phyloP scores from a whole-genome alignment of 305 asterid species.

The Fraxinus dipetala region DNA sequence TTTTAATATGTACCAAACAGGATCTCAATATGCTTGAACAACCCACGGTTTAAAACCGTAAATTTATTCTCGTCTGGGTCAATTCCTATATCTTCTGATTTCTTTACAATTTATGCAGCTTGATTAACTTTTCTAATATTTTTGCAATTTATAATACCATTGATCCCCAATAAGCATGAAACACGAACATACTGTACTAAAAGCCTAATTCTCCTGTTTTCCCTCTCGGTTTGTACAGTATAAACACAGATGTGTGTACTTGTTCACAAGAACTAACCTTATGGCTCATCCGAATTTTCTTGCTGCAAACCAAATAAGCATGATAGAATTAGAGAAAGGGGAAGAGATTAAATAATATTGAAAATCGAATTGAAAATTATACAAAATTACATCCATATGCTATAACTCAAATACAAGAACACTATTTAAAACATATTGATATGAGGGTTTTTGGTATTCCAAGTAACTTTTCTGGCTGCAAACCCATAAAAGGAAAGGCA shows the following conservation, averaged over 20 bases:
- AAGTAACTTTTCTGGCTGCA: not conserved
- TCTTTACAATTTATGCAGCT: not conserved
- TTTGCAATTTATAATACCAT: not conserved
- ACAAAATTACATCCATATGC: not conserved
- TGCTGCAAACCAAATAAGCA: conserved; percentile 49
- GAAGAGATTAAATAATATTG: not conserved
- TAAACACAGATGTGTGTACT: not conserved
- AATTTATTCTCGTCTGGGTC: not conserved
- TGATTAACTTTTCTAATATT: not conserved
- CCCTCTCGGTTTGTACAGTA: not conserved
- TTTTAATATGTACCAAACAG: too few relatives aligned
- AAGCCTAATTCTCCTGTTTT: not conserved
- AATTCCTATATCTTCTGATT: not conserved
- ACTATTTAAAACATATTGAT: not conserved
- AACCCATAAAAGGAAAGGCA: not conserved
- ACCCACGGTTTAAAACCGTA: not conserved
- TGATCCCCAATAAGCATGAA: not conserved
- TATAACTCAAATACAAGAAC: not conserved
- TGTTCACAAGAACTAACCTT: conserved; percentile 51
- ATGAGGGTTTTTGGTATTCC: not conserved
- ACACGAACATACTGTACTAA: not conserved
- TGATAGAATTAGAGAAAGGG: not conserved
- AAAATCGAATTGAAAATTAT: not conserved
- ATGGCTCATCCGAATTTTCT: conserved; percentile 73
- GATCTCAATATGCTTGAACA: not conserved